Percentiles rank a stretch among this genome's conserved stretches.
Evolutionary conservation across 768 basidiomycete genomes (phyloP).

Genomic region (Fomitopsis serialis): DNA sequence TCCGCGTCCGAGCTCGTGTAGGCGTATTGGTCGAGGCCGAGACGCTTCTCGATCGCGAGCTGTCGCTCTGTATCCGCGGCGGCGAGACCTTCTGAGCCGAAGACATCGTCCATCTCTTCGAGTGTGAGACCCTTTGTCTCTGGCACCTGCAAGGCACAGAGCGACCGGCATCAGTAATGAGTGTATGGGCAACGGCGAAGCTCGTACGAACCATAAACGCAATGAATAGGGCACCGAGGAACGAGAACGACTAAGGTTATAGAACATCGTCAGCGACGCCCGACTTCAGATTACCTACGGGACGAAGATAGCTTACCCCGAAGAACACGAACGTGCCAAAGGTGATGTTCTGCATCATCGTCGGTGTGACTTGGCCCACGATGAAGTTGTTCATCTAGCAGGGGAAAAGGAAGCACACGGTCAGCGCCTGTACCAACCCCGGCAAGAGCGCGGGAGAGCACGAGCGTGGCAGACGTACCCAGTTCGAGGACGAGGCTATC

Average conservation of each 20-base stretch:
- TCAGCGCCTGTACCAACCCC: not conserved
- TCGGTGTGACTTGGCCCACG: slow-evolving; percentile 66
- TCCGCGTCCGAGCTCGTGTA: not conserved
- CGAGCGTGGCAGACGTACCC: slow-evolving; percentile 39
- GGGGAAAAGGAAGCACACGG: not conserved
- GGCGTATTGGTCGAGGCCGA: slow-evolving; percentile 47
- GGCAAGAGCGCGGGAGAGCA: not conserved
- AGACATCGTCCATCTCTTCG: slow-evolving; percentile 79
- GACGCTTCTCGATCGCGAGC: slow-evolving; percentile 49
- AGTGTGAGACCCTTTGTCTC: slow-evolving; percentile 69
- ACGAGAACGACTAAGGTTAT: slow-evolving; percentile 47
- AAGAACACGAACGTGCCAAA: slow-evolving; percentile 79
- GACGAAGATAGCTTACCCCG: slow-evolving; percentile 39
- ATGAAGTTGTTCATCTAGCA: slow-evolving; percentile 74
- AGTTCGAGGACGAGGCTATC: slow-evolving; percentile 72
- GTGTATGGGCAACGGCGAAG: not conserved
- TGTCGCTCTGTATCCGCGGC: slow-evolving; percentile 49
- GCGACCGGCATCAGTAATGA: not conserved
- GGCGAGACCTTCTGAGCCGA: slow-evolving; percentile 55
- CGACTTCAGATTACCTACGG: not conserved
- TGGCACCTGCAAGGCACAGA: slow-evolving; percentile 39
- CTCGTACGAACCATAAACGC: slow-evolving; percentile 47
- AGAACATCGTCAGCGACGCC: not conserved
- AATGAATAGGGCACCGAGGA: slow-evolving; percentile 64
- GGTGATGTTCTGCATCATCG: slow-evolving; percentile 58